Evolutionary conservation across 1,284 basidiomycete genomes (phyloP).

Genomic region (Neolentinus lepideus): DNA sequence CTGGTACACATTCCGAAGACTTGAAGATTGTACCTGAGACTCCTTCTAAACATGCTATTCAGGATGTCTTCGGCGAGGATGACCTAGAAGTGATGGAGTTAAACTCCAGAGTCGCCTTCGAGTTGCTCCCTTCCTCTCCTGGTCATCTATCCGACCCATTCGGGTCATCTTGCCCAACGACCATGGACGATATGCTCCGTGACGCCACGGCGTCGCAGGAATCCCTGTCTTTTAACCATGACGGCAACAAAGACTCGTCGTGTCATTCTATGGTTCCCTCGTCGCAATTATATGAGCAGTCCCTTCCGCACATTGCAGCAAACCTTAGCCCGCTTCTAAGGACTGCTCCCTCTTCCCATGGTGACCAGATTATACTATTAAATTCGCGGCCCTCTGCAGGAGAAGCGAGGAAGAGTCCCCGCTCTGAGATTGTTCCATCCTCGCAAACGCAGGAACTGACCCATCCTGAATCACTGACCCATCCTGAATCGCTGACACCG

Average conservation of each 20-base stretch:
- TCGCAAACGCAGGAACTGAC: neutral
- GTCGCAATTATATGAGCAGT: neutral
- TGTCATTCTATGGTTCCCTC: neutral
- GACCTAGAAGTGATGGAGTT: neutral
- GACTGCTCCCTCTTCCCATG: neutral
- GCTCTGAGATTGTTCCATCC: neutral
- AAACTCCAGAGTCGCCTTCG: too few relatives aligned
- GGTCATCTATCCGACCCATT: too few relatives aligned
- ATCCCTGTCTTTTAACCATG: neutral
- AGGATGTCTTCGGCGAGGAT: neutral
- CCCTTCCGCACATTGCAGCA: neutral
- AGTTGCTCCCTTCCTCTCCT: too few relatives aligned
- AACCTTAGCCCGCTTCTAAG: neutral
- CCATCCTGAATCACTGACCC: neutral
- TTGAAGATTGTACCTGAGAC: neutral
- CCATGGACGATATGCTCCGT: too few relatives aligned
- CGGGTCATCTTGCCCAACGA: too few relatives aligned
- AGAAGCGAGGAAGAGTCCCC: neutral
- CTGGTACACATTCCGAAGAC: neutral
- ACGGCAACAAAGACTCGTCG: neutral
- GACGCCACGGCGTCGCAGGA: too few relatives aligned
- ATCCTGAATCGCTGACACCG: neutral
- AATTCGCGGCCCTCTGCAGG: neutral
- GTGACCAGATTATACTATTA: neutral
- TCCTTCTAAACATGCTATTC: neutral